phyloP scores from a whole-genome alignment of 768 basidiomycete genomes.

The Ephemerocybe angulata region DNA sequence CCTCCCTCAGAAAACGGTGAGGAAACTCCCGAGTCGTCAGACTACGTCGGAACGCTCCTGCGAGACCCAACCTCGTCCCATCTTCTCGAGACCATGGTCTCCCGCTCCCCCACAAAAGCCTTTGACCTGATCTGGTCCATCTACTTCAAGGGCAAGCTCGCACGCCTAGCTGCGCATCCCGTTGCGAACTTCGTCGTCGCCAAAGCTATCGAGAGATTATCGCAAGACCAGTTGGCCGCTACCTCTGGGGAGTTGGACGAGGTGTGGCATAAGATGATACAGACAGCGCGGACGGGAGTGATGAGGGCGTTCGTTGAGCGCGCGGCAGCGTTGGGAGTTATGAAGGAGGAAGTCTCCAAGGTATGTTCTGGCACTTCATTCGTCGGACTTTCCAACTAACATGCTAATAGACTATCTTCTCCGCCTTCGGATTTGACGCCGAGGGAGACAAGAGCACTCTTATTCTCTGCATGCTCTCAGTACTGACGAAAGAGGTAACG shows the following conservation, averaged over 20 bases:
- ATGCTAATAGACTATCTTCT: conserved; percentile 45
- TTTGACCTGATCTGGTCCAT: conserved; percentile 71
- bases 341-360: conserved; percentile 50
- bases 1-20: not conserved
- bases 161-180: conserved; percentile 76
- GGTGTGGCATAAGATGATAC: conserved; percentile 66
- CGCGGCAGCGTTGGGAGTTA: conserved; percentile 42
- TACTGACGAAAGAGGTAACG: conserved; percentile 44
- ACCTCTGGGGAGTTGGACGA: conserved; percentile 58
- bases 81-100: conserved; percentile 77
- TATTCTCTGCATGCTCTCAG: conserved; percentile 64
- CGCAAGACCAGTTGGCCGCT: conserved; percentile 49
- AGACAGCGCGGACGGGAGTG: conserved; percentile 71
- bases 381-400: conserved; percentile 2
- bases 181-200: conserved; percentile 94
- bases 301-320: conserved; percentile 74
- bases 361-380: conserved; percentile 35
- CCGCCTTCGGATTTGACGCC: conserved; percentile 54
- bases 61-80: conserved; percentile 88
- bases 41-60: conserved; percentile 78
- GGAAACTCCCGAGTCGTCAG: conserved; percentile 46
- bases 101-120: conserved; percentile 52
- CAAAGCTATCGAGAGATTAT: conserved; percentile 63
- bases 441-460: conserved; percentile 48
- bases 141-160: conserved; percentile 74